Base-by-base conservation (phyloP, 345 rosid genomes). In the Bruguiera gymnorhiza region DNA sequence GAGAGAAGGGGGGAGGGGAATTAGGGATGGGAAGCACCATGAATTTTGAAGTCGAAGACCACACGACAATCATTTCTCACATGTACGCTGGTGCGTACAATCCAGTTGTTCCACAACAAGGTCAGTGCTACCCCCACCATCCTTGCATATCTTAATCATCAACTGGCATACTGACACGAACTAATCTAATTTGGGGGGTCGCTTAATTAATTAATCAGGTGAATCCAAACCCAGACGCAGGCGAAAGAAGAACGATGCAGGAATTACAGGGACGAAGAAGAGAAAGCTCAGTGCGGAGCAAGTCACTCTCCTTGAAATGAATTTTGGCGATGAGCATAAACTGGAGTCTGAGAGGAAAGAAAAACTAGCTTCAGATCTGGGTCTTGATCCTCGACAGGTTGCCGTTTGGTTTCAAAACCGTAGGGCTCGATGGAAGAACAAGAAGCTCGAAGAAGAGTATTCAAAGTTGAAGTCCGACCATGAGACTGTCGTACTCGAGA, bases 331-430 rank as follows among this genome's bases (percentile, higher is more conserved):
- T 30, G 99, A 95, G 63, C 93, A 86, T 60, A 95, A 95, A 75
- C 75, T 95, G 3, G 98, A 92, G 74, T 83, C 98, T 7, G 97
- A 88, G 62, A 84, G 97, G 62, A 95, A 95, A 62, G 89, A 87
- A 63, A 81, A 80, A 81, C 75, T 95, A 1, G 97, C 99, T 9
- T 67, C 71, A 5, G 97, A 95, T 72, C 84, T 92, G 1, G 97
- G 96, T 5, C 90, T 95, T 43, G 91, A 90, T 31, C 91, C 99
- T 20, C 90, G 97, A 50, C 99, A 95, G 36, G 99, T 95, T 2
- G 99, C 98, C 6, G 92, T 95, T 27, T 95, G 99, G 99, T 95
- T 92, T 77, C 99, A 95, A 65, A 95, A 95, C 87, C 82, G 97
- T 24, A 81, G 98, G 55, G 94, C 98, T 32, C 85, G 99, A 13